These are phyloP conservation scores for Globisporangium sylvaticum DNA, from an alignment of 352 stramenopile genomes.

Conservation along the genomic window DNA sequence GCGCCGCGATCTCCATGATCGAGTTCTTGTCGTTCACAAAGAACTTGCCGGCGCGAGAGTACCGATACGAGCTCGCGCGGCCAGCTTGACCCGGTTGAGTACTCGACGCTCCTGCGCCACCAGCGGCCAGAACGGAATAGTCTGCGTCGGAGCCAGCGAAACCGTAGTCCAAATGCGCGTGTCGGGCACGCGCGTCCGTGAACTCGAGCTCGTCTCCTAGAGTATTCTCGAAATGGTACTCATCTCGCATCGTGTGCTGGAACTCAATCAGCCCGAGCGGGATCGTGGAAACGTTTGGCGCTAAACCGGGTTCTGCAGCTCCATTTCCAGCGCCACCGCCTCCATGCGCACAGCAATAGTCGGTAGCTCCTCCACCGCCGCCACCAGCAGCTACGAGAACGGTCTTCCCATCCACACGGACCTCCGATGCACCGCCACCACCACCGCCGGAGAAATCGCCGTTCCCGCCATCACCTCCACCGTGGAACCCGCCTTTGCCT, in stretches of 20 bases:
- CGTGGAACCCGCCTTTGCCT: slow-evolving; percentile 57
- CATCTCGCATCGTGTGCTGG: slow-evolving; percentile 30
- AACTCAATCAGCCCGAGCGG: slow-evolving; percentile 17
- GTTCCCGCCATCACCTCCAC: slow-evolving; percentile 52
- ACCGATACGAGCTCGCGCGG: slow-evolving; percentile 38
- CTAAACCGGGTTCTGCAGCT: slow-evolving; percentile 36
- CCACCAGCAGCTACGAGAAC: slow-evolving; percentile 70
- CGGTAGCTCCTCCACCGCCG: slow-evolving; percentile 58
- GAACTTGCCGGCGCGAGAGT: slow-evolving; percentile 38
- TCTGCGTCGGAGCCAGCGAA: slow-evolving; percentile 39
- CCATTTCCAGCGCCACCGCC: slow-evolving; percentile 32
- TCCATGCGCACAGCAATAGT: slow-evolving; percentile 78
- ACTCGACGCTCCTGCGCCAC: slow-evolving; percentile 30
- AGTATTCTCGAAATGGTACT: slow-evolving; percentile 55
- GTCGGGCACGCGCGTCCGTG: slow-evolving; percentile 33
- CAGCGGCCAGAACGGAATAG: slow-evolving; percentile 54
- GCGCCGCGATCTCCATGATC: slow-evolving; percentile 26
- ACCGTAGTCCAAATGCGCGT: slow-evolving; percentile 53
- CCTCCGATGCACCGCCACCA: slow-evolving; percentile 56
- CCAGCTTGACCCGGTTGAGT: slow-evolving; percentile 30
- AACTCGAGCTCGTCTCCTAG: slow-evolving; percentile 44
- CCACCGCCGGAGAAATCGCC: slow-evolving; percentile 57
- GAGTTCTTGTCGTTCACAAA: slow-evolving; percentile 28
- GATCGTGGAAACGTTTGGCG: slow-evolving; percentile 32
- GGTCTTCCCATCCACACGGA: slow-evolving; percentile 35